Base-by-base conservation (phyloP, 2,329 filamentous ascomycete species). In the Ceratocystis lukuohia region DNA sequence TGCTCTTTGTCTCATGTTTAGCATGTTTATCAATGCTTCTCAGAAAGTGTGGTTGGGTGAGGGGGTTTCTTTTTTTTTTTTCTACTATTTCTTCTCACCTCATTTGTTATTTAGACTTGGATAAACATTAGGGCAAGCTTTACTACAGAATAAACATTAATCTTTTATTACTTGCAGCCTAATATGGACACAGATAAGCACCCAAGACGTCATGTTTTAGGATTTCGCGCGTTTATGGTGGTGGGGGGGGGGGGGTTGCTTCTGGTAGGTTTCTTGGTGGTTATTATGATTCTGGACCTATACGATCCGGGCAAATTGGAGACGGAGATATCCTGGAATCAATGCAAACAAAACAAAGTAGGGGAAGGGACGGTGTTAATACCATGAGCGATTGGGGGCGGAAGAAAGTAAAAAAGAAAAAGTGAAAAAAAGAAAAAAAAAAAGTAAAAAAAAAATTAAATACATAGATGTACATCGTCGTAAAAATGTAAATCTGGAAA, bases 81-180 rank as follows among this genome's bases (percentile, higher is more conserved):
- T 62, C 15, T 44, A 25, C 4, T 62, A 17, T 8, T 46, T 46
- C 46, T 62, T 37, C 45, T 62, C 33, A 10, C 22, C 25, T 45
- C 15, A n/a, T 62, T 62, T 25, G 17, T 59, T 59, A 12, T 59
- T 59, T 59, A 59, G 53, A 59, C 53, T 59, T 59, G 53, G 53
- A 59, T 59, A 59, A 59, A 59, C 53, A 33, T 59, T 59, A 59
- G 53, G 53, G 53, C 28, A 59, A 59, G 53, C 53, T 59, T 57
- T 59, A 59, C 53, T 59, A 59, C 17, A 28, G 6, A 59, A 59
- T 59, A 59, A 33, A 59, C 53, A 59, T 20, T 59, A 59, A 59
- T 59, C 28, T 59, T 30, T 33, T 59, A 59, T 33, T 37, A 59
- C 28, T n/a, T 59, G 33, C 12, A 33, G 17, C 53, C 28, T 15